Percentiles rank a stretch among this genome's conserved stretches.
Conservation (phyloP, 306 rosid species). For the Vigna reflexopilosa region DNA sequence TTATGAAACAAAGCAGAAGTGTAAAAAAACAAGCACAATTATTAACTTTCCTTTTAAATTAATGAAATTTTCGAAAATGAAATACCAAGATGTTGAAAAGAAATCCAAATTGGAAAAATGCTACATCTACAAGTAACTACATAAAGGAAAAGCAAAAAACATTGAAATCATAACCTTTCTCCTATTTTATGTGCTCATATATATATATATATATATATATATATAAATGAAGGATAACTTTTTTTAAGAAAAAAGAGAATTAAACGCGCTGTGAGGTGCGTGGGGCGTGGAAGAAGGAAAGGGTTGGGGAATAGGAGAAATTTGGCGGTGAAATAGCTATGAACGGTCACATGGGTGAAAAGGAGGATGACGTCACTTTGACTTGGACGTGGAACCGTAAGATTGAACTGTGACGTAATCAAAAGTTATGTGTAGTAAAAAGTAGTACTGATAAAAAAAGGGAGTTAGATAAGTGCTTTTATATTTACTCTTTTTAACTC, state of each 20-base stretch:
- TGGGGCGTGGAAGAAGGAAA: background rate
- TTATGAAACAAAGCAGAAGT: no score
- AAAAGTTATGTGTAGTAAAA: conserved; percentile 39
- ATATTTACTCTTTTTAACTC: no score
- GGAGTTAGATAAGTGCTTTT: no score
- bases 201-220: no score
- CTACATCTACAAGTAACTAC: background rate
- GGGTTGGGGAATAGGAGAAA: conserved; percentile 46
- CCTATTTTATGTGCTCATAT: background rate
- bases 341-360: conserved; percentile 65
- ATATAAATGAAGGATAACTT: no score
- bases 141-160: no score
- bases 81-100: no score
- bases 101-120: background rate
- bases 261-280: conserved; percentile 30
- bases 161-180: background rate
- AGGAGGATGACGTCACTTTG: conserved; percentile 47
- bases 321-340: conserved; percentile 59
- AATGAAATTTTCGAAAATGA: no score
- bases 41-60: no score
- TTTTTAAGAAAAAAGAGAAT: background rate
- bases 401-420: conserved; percentile 67
- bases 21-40: no score
- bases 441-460: background rate
- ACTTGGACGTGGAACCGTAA: conserved; percentile 65